A percentile compares a stretch with the other conserved stretches of the same genome.
phyloP scores from a whole-genome alignment of 1,284 basidiomycete species.

The Ustilago bromivora region DNA sequence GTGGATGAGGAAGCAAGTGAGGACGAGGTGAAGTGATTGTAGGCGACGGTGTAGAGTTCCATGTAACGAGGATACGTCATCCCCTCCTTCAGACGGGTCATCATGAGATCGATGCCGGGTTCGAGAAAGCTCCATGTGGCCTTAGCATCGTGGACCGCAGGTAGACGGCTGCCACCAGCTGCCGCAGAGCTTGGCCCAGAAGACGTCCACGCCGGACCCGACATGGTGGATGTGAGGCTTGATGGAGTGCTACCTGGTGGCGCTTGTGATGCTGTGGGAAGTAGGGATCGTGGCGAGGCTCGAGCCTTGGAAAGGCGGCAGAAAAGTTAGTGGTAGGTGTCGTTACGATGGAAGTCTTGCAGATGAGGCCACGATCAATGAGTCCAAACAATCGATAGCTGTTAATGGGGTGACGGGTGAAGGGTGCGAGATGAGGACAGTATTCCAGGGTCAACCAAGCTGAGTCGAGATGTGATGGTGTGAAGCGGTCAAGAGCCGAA shows the following conservation, averaged over 20 bases:
- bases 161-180: constrained; percentile 29
- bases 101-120: constrained; percentile 77
- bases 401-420: not conserved
- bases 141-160: constrained; percentile 47
- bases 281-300: not conserved
- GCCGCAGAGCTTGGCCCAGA: constrained; percentile 21
- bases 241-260: not conserved
- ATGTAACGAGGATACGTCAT: constrained; percentile 94
- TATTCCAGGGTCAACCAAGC: not conserved
- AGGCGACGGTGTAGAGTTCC: constrained; percentile 86
- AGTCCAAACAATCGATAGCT: not conserved
- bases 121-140: constrained; percentile 91
- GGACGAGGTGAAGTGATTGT: constrained; percentile 96
- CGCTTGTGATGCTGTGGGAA: not conserved
- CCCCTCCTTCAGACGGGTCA: constrained; percentile 77
- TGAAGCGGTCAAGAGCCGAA: not conserved
- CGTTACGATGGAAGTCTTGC: not conserved
- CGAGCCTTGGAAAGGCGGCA: not conserved
- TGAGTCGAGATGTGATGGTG: constrained; percentile 22
- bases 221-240: constrained; percentile 15
- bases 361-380: not conserved
- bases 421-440: not conserved
- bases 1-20: constrained; percentile 74
- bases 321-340: not conserved
- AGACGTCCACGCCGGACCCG: constrained; percentile 21